phyloP scores from a whole-genome alignment of 2,329 filamentous ascomycete species.

The Allantophomopsis cytisporea region DNA sequence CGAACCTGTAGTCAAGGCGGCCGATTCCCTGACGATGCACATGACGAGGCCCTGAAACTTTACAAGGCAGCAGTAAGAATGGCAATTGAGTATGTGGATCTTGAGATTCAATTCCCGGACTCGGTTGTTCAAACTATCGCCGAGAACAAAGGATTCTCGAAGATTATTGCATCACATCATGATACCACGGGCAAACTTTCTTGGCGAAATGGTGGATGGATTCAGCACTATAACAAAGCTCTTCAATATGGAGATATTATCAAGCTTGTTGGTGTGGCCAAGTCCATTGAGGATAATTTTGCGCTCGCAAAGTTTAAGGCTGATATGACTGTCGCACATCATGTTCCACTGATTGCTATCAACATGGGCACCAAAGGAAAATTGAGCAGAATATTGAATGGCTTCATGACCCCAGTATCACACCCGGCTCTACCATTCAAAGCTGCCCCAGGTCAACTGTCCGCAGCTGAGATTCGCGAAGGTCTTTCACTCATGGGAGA shows the following conservation, averaged over 20 bases:
- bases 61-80: slow-evolving; percentile 70
- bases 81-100: slow-evolving; percentile 83
- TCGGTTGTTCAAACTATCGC: slow-evolving; percentile 58
- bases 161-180: slow-evolving; percentile 91
- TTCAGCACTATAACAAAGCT: slow-evolving; percentile 78
- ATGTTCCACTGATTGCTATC: slow-evolving; percentile 80
- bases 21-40: slow-evolving; percentile 65
- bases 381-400: slow-evolving; percentile 79
- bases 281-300: slow-evolving; percentile 71
- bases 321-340: slow-evolving; percentile 58
- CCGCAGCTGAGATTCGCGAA: slow-evolving; percentile 73
- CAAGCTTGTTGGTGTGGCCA: slow-evolving; percentile 81
- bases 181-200: slow-evolving; percentile 68
- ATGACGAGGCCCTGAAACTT: slow-evolving; percentile 57
- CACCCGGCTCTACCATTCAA: slow-evolving; percentile 84
- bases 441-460: slow-evolving; percentile 87
- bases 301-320: slow-evolving; percentile 69
- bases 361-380: slow-evolving; percentile 90
- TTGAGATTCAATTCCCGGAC: slow-evolving; percentile 79
- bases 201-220: slow-evolving; percentile 91
- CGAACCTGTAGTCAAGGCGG: slow-evolving; percentile 79
- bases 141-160: slow-evolving; percentile 53
- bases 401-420: slow-evolving; percentile 88
- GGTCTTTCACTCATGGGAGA: slow-evolving; percentile 69
- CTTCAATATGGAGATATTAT: slow-evolving; percentile 85